Evolutionary conservation across 495 filamentous ascomycete genomes (phyloP).

Genomic region (Aspergillus leporis): DNA sequence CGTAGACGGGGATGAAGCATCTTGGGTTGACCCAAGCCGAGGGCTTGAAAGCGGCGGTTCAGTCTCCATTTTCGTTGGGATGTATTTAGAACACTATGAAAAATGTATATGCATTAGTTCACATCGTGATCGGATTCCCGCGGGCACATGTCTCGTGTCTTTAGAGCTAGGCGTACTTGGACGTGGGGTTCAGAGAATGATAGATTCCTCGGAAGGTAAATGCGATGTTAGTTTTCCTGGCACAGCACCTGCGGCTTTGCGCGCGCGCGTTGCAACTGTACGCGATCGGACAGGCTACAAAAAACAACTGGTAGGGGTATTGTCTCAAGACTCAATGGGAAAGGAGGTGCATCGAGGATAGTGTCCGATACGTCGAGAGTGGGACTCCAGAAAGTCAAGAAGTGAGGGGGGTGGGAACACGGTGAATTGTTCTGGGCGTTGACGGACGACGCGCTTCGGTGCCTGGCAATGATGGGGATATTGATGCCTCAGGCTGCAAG

Average conservation of each 20-base stretch:
- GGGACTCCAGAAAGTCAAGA: constrained; percentile 12
- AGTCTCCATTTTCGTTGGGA: constrained; percentile 32
- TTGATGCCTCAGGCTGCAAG: constrained; percentile 8
- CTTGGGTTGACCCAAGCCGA: constrained; percentile 20
- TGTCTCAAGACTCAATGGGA: background rate
- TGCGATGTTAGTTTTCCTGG: constrained; percentile 20
- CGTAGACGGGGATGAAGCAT: constrained; percentile 43
- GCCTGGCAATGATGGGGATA: constrained; percentile 16
- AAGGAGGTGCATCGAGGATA: constrained; percentile 4
- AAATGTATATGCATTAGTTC: background rate
- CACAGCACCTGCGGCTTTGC: constrained; percentile 10
- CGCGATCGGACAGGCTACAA: background rate
- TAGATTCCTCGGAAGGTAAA: constrained; percentile 12
- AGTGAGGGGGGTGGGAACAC: constrained; percentile 12
- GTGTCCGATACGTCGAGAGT: constrained; percentile 8
- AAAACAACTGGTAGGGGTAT: background rate
- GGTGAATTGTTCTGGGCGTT: constrained; percentile 8
- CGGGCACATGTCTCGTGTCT: background rate
- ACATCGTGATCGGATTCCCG: background rate
- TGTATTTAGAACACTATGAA: constrained; percentile 7
- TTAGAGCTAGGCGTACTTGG: constrained; percentile 14
- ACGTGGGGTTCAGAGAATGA: constrained; percentile 18
- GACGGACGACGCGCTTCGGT: constrained; percentile 23
- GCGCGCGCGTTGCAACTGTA: constrained; percentile 13
- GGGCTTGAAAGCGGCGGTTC: constrained; percentile 35